These are phyloP conservation scores for Neopestalotiopsis rosae DNA, from an alignment of 2,329 filamentous ascomycete species.

Conservation along the genomic window DNA sequence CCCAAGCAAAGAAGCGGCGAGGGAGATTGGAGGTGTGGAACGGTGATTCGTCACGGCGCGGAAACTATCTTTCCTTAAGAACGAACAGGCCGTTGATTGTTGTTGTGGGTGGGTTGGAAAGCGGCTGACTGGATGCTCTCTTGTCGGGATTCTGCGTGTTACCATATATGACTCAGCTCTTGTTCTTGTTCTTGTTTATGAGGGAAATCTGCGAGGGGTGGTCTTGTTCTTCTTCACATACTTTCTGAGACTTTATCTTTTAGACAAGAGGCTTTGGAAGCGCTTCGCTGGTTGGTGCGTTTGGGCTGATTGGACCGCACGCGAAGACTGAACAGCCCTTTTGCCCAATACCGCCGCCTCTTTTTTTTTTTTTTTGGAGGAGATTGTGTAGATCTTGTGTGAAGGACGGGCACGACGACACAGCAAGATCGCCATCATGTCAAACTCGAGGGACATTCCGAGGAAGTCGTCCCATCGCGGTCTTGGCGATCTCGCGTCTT, in stretches of 20 bases:
- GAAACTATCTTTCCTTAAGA: not conserved
- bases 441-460: slow-evolving; percentile 32
- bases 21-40: not conserved
- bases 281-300: not conserved
- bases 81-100: not conserved
- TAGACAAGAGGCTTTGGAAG: not conserved
- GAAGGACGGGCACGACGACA: not conserved
- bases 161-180: not conserved
- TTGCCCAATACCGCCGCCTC: not conserved
- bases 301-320: not conserved
- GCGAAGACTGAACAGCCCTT: not conserved
- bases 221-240: not conserved
- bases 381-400: not conserved
- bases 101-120: too few species aligned
- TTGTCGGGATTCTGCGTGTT: not conserved
- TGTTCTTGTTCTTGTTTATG: not conserved
- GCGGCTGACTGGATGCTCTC: too few species aligned
- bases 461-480: slow-evolving; percentile 24
- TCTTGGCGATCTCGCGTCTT: slow-evolving; percentile 32
- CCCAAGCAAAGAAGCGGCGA: not conserved
- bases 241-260: not conserved
- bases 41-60: not conserved
- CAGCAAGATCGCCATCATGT: slow-evolving; percentile 27
- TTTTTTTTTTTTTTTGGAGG: not conserved
- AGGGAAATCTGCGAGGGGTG: not conserved